Evolutionary conservation across 78 protist species (phyloP).

Genomic region (Dictyostelium capitatum): DNA sequence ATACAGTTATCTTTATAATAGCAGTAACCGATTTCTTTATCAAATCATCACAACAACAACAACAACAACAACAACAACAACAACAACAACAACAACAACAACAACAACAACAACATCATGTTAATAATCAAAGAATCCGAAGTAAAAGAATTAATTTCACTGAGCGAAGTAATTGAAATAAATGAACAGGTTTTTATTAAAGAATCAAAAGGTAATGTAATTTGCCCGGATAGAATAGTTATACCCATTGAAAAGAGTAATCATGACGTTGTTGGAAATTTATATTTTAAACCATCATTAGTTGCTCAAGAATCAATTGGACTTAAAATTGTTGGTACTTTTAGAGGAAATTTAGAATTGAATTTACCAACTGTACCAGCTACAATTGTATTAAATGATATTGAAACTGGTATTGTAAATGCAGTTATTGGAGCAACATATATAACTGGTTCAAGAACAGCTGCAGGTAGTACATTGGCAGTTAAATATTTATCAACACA

Average conservation of each 20-base stretch:
- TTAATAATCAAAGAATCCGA: constrained; percentile 40
- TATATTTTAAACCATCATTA: constrained; percentile 49
- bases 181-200: constrained; percentile 31
- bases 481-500: constrained; percentile 10
- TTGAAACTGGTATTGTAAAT: constrained; percentile 14
- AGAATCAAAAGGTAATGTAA: constrained; percentile 1
- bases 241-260: background rate
- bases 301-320: constrained; percentile 28
- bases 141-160: background rate
- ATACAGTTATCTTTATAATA: no score
- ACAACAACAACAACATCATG: constrained; percentile 4
- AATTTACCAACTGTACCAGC: constrained; percentile 68
- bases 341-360: background rate
- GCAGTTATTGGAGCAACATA: constrained; percentile 59
- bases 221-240: constrained; percentile 35
- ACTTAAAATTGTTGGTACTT: constrained; percentile 19
- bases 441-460: constrained; percentile 71
- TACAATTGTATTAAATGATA: constrained; percentile 41
- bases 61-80: no score
- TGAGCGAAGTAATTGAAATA: constrained; percentile 34
- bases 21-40: no score
- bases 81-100: no score
- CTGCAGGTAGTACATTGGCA: constrained; percentile 71
- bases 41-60: no score
- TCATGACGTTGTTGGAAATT: background rate